A percentile compares a stretch with the other conserved stretches of the same genome.
phyloP scores from a whole-genome alignment of 2,329 filamentous ascomycete genomes.

The Pseudogymnoascus sp. region DNA sequence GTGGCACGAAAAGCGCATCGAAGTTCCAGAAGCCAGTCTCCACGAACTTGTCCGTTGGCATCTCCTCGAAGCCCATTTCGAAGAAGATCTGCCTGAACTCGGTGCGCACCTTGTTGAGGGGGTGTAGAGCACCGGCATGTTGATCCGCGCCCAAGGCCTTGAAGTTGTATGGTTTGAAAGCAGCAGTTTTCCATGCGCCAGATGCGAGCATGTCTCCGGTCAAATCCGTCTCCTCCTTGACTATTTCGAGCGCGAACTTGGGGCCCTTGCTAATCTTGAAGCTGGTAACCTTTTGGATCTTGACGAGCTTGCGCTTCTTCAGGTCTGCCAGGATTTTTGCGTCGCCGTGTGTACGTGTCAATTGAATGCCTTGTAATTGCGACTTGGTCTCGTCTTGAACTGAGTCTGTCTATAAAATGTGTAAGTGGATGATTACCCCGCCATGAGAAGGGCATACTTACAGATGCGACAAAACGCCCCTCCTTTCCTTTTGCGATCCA shows the following conservation, averaged over 20 bases:
- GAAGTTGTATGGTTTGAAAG: constrained; percentile 80
- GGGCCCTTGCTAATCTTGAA: constrained; percentile 79
- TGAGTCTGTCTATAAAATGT: constrained; percentile 47
- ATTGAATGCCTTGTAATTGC: constrained; percentile 64
- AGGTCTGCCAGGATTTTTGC: constrained; percentile 71
- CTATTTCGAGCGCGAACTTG: constrained; percentile 82
- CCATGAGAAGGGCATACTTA: constrained; percentile 26
- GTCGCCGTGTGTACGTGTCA: constrained; percentile 61
- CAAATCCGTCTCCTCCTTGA: constrained; percentile 90
- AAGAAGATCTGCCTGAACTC: constrained; percentile 99
- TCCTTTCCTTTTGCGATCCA: constrained; percentile 59
- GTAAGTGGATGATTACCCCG: neutral
- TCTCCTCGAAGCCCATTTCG: constrained; percentile 97
- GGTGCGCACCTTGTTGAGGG: constrained; percentile 86
- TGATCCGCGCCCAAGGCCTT: constrained; percentile 56
- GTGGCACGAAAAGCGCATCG: constrained; percentile 90
- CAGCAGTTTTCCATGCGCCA: constrained; percentile 85
- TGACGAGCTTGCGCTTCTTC: constrained; percentile 86
- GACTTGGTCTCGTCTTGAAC: constrained; percentile 75
- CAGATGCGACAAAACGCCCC: constrained; percentile 46
- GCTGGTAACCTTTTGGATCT: constrained; percentile 71
- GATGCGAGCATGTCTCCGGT: constrained; percentile 85
- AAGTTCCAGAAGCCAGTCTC: constrained; percentile 99
- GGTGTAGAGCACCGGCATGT: constrained; percentile 53
- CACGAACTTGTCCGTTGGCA: constrained; percentile 89